Evolutionary conservation across 345 rosid species (phyloP), one percentile per base, ranked within the genome.

Genomic region (Eutrema yunnanense): DNA sequence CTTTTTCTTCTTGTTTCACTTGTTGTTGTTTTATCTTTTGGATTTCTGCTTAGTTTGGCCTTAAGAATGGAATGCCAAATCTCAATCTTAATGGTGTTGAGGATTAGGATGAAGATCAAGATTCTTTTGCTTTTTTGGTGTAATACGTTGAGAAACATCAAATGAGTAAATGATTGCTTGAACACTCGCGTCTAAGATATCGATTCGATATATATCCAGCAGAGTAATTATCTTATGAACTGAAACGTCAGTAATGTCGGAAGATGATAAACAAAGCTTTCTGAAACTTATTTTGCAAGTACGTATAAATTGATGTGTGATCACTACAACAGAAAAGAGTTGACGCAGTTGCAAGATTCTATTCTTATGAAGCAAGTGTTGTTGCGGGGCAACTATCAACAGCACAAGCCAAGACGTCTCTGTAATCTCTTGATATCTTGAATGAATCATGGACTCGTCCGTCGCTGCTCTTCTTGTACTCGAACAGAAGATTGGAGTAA

Each of bases 401-500:
- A 1, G 85, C 74, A 69, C 85, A 89, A 66, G 89, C 87, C 62
- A 86, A 64, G 44, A 83, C 71, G 74, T 87, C 82, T 57, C 80
- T 82, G 42, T 83, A 84, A 59, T 81, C 88, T 51, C 85, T 64
- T 56, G 86, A 82, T 67, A 87, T 82, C 3, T 38, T 76, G 78
- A 90, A 88, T 4, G 87, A 81, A 49, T 88, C 96, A 3, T 86
- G 81, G 6, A 86, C 91, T 78, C 82, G 75, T 38, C 91, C 93
- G n/a, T 88, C 81, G 2, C 87, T 81, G 74, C 93, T 87, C 76
- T 87, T 88, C 84, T 80, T 88, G 77, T 88, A 90, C 46, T 90
- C 93, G 0, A 88, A 78, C 71, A 86, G 33, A 52, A 88, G 80
- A 34, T 78, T 81, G 2, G 91, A 84, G 66, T 83, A 79, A 82